These are phyloP conservation scores for Fraxinus albicans DNA, from an alignment of 305 asterid species.

Conservation along the genomic window DNA sequence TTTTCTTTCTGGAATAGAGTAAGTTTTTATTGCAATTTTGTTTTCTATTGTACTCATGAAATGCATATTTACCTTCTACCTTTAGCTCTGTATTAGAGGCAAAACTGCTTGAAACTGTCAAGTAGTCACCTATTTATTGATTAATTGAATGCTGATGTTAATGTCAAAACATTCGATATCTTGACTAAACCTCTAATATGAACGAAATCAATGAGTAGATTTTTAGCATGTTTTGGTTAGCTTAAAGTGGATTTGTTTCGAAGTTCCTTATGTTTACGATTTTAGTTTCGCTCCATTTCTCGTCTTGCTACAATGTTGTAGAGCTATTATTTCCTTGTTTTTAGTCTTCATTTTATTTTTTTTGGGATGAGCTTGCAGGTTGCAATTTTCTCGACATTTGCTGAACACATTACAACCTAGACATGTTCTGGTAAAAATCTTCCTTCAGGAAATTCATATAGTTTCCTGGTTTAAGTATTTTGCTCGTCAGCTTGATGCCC, in stretches of 20 bases:
- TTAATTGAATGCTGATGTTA: not conserved
- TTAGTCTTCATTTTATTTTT: not conserved
- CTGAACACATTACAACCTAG: conserved; percentile 66
- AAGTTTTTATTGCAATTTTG: conserved; percentile 21
- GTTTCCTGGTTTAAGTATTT: not conserved
- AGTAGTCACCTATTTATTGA: not conserved
- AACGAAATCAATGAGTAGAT: not conserved
- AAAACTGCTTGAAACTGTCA: not conserved
- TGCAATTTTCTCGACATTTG: conserved; percentile 41
- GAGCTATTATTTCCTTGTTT: not conserved
- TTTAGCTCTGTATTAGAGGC: not conserved
- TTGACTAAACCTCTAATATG: not conserved
- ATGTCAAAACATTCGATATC: not conserved
- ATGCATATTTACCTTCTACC: conserved; percentile 3
- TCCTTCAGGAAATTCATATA: not conserved
- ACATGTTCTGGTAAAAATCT: conserved; percentile 55
- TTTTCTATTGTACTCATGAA: conserved; percentile 11
- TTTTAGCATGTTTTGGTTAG: not conserved
- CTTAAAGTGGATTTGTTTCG: not conserved
- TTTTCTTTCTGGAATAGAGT: conserved; percentile 76
- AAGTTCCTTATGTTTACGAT: not conserved
- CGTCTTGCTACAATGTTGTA: not conserved
- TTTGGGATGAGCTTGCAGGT: conserved; percentile 34
- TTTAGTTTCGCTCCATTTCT: not conserved
- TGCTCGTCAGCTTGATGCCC: not conserved